Base-by-base conservation (phyloP, 106 monocot genomes). In the Amphibolis antarctica region DNA sequence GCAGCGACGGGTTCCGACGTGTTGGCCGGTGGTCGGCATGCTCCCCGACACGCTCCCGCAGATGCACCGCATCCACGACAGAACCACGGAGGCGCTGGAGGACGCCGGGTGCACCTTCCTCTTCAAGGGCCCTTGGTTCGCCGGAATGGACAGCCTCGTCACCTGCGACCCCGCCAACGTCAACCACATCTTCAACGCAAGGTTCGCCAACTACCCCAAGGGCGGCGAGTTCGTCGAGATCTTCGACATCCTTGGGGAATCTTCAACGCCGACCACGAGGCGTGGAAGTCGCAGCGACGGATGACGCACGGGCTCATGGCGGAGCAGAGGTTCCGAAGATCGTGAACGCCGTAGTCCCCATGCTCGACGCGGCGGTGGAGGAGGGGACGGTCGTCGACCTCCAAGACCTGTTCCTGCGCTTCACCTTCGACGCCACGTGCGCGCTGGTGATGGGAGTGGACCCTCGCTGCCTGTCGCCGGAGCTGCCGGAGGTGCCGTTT, bases 11-110 rank as follows among this genome's bases (percentile, higher is more conserved):
- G 27, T 25, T 26, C 27, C 26, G 0, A 10, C 26, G 13, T 10
- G 27, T 1, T 74, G 74, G 74, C 74, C 74, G 6, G 26, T 74
- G 12, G 47, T 74, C 24, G 74, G 74, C 14, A 74, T 74, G 74
- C 74, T 74, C 53, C 74, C 74, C 0, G 31, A 59, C 14, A 14
- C 67, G 27, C 66, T 74, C 43, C 27, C 19, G 5, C 29, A 67
- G 21, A 22, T 74, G 42, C 59, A 74, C 60, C 59, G 60, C 42
- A 24, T 53, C 60, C 60, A 74, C 47, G 67, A 74, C 43, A 55
- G 31, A 42, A 10, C 12, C 0, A 17, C 43, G 10, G 51, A 53
- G 5, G 5, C 21, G 14, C 59, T 74, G 43, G 10, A 17, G 9
- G 36, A 12, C 14, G 15, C 36, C 0, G 61, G 74, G 3, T 50